phyloP scores from a whole-genome alignment of 495 filamentous ascomycete genomes.

The Penicillium goetzii region DNA sequence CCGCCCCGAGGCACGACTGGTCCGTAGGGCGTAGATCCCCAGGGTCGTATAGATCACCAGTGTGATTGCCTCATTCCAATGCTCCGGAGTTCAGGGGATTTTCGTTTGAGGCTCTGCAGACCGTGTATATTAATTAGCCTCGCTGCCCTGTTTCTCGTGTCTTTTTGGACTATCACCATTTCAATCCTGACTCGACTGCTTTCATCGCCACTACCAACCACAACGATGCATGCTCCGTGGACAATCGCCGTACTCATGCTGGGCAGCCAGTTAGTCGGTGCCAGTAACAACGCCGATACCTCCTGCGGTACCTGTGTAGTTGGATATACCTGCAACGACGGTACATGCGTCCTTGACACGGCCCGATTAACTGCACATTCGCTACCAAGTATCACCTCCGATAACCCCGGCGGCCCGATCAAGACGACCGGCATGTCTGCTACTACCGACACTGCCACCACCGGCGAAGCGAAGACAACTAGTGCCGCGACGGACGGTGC shows the following conservation, averaged over 20 bases:
- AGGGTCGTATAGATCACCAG: slow-evolving; percentile 2
- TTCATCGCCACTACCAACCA: not conserved
- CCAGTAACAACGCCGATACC: not conserved
- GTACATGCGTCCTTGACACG: slow-evolving; percentile 6
- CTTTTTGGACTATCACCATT: not conserved
- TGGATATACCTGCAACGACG: not conserved
- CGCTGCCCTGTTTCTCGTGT: not conserved
- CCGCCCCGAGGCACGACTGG: not conserved
- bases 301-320: not conserved
- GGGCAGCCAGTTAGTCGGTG: not conserved
- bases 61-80: not conserved
- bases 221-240: not conserved
- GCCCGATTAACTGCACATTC: not conserved
- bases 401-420: slow-evolving; percentile 8
- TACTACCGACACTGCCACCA: not conserved
- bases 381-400: slow-evolving; percentile 1
- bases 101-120: not conserved
- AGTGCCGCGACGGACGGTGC: not conserved
- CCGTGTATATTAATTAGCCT: not conserved
- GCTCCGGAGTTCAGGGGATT: not conserved
- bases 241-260: not conserved
- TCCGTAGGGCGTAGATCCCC: not conserved
- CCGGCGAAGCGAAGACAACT: not conserved
- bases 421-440: not conserved
- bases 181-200: not conserved